phyloP scores from a whole-genome alignment of 768 basidiomycete genomes.

The Pulveroboletus sp. region DNA sequence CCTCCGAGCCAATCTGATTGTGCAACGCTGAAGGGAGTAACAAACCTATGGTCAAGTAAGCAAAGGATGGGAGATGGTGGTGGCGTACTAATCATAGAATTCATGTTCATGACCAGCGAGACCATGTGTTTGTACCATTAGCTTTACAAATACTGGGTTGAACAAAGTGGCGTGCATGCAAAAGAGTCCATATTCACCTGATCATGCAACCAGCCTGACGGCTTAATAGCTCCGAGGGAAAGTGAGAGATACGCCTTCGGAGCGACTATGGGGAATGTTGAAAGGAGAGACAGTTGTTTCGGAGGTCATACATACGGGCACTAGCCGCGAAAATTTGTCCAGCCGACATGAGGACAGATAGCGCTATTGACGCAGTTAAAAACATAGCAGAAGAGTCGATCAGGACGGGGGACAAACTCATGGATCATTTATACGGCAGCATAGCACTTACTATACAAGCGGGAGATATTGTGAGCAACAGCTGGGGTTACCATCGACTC shows the following conservation, averaged over 20 bases:
- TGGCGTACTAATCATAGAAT: slow-evolving; percentile 3
- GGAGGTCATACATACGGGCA: not conserved
- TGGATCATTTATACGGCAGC: too few relatives aligned
- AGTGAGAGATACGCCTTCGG: not conserved
- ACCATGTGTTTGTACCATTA: slow-evolving; percentile 2
- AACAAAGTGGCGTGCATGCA: not conserved
- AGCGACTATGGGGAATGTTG: not conserved
- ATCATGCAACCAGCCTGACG: slow-evolving; percentile 1
- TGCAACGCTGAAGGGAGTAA: not conserved
- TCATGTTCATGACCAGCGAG: slow-evolving; percentile 1
- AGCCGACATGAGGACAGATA: too few relatives aligned
- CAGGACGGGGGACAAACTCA: too few relatives aligned
- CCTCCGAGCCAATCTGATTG: slow-evolving; percentile 1
- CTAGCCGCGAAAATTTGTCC: too few relatives aligned
- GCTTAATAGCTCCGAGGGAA: not conserved
- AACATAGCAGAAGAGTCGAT: too few relatives aligned
- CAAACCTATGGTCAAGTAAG: not conserved
- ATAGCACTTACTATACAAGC: too few relatives aligned
- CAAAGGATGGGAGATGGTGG: not conserved
- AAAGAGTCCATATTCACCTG: not conserved
- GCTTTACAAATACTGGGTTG: not conserved
- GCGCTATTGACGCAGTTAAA: too few relatives aligned
- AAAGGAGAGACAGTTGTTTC: not conserved
- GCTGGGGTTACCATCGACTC: too few relatives aligned
- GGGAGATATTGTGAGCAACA: too few relatives aligned